Base-by-base conservation (phyloP, 495 filamentous ascomycete species). In the Neurospora sp. region DNA sequence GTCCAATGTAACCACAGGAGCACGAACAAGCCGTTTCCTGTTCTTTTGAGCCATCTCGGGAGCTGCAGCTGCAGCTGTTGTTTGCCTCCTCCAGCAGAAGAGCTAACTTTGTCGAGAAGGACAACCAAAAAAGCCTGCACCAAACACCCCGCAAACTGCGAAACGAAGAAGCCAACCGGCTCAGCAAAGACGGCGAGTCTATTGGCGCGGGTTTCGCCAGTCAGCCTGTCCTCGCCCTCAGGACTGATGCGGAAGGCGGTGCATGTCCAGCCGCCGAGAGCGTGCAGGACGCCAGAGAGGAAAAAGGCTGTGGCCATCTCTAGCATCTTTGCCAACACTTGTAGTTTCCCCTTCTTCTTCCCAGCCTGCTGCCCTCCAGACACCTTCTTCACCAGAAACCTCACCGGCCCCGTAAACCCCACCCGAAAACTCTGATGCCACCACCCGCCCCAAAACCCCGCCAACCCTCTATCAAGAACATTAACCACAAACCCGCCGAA, bases 391-490 rank as follows among this genome's bases (percentile, higher is more conserved):
- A 89, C 71, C 31, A 92, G 73, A 76, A 81, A 90, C 8, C 80
- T 78, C 0, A 84, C 79, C 0, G 90, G 87, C 2, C 86, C 85
- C 7, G 86, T 81, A 78, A 97, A 95, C 0, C 85, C 91, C 42
- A 88, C 85, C 3, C 93, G 89, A 82, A 97, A 96, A 2, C 90
- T 87, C 79, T 97, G 94, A 79, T 97, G 94, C 94, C 94, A 97
- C 90, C 90, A 96, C 17, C 83, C 86, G 53, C 91, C 88, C 94
- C 94, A 97, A 75, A 90, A 88, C 39, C 93, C 93, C 8, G 86
- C 83, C 1, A 97, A 81, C 0, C 93, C 93, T 65, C 89, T 81
- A 70, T 91, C 86, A 4, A 91, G 77, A 6, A 95, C 82, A 9
- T 82, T 77, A 0, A 6, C 7, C 3, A 72, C 72, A 72, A 87